Conservation (phyloP, 192 early-diverging fungal genomes). For the Thamnidium elegans region DNA sequence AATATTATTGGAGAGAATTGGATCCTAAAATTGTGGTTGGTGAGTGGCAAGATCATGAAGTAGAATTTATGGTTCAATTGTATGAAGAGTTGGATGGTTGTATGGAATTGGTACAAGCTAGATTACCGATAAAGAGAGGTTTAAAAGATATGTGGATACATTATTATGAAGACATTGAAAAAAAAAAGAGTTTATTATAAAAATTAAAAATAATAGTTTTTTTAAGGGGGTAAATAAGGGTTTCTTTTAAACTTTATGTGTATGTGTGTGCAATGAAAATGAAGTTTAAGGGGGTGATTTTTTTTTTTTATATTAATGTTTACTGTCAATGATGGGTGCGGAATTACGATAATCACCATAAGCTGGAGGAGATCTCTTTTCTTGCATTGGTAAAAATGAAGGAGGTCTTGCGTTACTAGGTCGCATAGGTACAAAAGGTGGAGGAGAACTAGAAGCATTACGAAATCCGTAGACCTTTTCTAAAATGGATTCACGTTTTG, state of each 20-base stretch:
- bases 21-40: background rate
- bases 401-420: constrained; percentile 10
- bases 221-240: background rate
- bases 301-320: no score
- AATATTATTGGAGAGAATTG: constrained; percentile 3
- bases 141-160: constrained; percentile 1
- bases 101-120: constrained; percentile 11
- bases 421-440: background rate
- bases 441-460: background rate
- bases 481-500: constrained; percentile 6
- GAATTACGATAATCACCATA: constrained; percentile 5
- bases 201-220: background rate
- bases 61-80: background rate
- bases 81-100: constrained; percentile 2
- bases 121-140: constrained; percentile 1
- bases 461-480: constrained; percentile 14
- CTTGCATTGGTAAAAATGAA: constrained; percentile 20
- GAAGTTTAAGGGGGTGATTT: no score
- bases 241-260: no score
- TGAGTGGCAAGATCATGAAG: background rate
- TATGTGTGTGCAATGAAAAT: no score
- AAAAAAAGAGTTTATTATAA: background rate
- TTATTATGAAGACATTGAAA: background rate
- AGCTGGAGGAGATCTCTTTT: constrained; percentile 3
- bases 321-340: background rate